Conservation (phyloP, 768 basidiomycete species). For the Rickenella mellea region DNA sequence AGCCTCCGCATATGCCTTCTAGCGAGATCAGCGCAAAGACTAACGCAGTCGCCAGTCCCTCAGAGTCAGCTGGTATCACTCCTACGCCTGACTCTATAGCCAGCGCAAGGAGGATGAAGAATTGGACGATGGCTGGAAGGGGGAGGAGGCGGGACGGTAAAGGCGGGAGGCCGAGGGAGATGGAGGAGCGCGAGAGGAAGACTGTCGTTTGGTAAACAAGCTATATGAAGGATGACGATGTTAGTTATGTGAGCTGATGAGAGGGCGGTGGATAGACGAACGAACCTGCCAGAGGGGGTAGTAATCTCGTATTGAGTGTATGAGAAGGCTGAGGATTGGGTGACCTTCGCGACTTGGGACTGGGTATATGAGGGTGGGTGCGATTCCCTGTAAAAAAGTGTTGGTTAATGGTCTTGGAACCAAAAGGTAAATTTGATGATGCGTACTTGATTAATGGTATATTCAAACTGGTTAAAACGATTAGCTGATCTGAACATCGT, state of each 20-base stretch:
- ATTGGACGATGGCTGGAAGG: constrained; percentile 71
- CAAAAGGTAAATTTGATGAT: background rate
- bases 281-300: constrained; percentile 91
- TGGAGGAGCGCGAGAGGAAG: constrained; percentile 86
- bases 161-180: constrained; percentile 76
- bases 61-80: constrained; percentile 39
- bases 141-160: constrained; percentile 61
- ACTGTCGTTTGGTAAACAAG: constrained; percentile 86
- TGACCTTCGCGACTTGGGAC: constrained; percentile 56
- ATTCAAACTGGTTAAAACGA: constrained; percentile 57
- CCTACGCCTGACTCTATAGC: constrained; percentile 61
- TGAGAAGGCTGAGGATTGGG: constrained; percentile 62
- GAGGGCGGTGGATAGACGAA: constrained; percentile 12
- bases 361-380: constrained; percentile 84
- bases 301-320: constrained; percentile 82
- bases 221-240: constrained; percentile 27
- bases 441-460: constrained; percentile 78
- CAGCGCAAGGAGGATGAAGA: constrained; percentile 50
- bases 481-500: background rate
- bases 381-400: constrained; percentile 50
- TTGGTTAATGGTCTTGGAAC: background rate
- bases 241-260: constrained; percentile 1
- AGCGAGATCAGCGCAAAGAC: constrained; percentile 74
- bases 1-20: constrained; percentile 89
- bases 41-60: constrained; percentile 41